Base-by-base conservation (phyloP, 2,329 filamentous ascomycete species). In the Bipolaris zeicola region DNA sequence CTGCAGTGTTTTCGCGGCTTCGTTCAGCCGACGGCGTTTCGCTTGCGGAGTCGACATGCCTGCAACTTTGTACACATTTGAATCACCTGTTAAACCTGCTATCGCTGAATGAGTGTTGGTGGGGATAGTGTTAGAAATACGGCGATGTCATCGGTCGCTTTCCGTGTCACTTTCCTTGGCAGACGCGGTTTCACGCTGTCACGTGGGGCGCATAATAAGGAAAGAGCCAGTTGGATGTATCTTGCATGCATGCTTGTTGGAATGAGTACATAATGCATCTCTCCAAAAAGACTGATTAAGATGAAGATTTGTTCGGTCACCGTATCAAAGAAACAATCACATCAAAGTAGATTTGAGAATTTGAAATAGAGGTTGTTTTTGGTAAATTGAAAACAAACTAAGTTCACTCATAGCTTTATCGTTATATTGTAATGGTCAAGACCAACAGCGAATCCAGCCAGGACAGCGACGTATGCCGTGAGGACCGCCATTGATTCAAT, bases 401-500 rank as follows among this genome's bases (percentile, higher is more conserved):
- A 34, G 7, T 34, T 11, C 36, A 34, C 20, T 44, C 31, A 51
- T 5, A 93, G 70, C 75, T 91, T 92, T 67, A 93, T 87, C 18
- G 86, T 89, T 6, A 93, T 80, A 67, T 90, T 77, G 65, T 81
- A 86, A 50, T 76, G 67, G 73, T 94, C 89, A 60, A 94, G 74
- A 1, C 73, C 80, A 13, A 94, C 77, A 1, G 92, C 94, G 46
- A 91, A 72, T 0, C 76, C 84, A 0, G 90, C 89, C 42, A 97
- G 59, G 0, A 82, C 77, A 2, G 80, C 83, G 48, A 88, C 88
- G 76, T 98, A 98, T 5, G 75, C 85, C 20, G 91, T 76, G 61
- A 99, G 75, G 33, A 97, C 86, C 0, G 76, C 87, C 86, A 96
- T 91, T 0, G 92, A 86, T 53, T 79, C 75, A 3, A 83, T 67